Evolutionary conservation across 2,329 filamentous ascomycete genomes (phyloP).

Genomic region (Stachybotrys elegans): DNA sequence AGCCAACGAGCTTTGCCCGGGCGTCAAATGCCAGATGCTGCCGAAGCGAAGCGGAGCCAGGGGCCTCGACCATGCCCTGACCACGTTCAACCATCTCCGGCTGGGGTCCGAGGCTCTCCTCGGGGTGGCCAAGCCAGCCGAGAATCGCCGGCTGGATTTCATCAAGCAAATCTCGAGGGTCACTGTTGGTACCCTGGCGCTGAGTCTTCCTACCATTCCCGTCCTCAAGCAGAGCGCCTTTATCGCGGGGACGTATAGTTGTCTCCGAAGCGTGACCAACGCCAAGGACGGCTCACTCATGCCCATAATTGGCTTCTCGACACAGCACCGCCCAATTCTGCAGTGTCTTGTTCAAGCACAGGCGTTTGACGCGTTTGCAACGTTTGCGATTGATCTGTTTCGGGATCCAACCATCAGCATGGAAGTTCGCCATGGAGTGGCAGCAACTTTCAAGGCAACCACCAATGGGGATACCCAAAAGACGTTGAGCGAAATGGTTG

Average conservation of each 20-base stretch:
- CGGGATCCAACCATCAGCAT: neutral
- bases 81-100: conserved; percentile 24
- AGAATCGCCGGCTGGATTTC: conserved; percentile 19
- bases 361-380: conserved; percentile 15
- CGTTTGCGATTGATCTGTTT: conserved; percentile 6
- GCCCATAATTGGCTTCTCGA: conserved; percentile 18
- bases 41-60: conserved; percentile 22
- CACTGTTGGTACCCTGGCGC: conserved; percentile 17
- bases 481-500: conserved; percentile 15
- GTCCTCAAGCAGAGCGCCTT: conserved; percentile 2
- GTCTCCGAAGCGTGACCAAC: conserved; percentile 8
- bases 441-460: conserved; percentile 9
- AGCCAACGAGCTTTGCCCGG: conserved; percentile 17
- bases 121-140: conserved; percentile 11
- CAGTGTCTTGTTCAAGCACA: conserved; percentile 11
- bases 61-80: conserved; percentile 24
- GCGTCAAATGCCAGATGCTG: conserved; percentile 19
- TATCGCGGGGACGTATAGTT: conserved; percentile 17
- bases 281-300: neutral
- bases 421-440: conserved; percentile 7
- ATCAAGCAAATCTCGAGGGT: conserved; percentile 19
- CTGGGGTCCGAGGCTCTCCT: conserved; percentile 21
- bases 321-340: conserved; percentile 19
- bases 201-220: conserved; percentile 12
- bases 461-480: conserved; percentile 1